Base-by-base conservation (phyloP, 1,284 basidiomycete genomes). In the Cerrena zonata region DNA sequence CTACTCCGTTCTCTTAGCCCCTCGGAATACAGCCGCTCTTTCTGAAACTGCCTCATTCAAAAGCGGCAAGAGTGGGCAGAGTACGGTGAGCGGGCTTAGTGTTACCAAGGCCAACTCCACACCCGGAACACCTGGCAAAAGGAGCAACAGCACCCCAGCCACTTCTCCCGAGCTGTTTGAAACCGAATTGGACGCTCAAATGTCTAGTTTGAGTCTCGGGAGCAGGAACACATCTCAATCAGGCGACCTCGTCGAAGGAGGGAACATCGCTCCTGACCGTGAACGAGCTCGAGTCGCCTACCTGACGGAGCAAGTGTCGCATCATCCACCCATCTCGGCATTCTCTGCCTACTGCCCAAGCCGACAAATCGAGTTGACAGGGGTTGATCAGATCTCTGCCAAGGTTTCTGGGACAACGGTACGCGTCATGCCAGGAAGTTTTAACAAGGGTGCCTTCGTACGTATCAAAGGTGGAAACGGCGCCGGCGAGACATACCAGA, bases 241-340 rank as follows among this genome's bases (percentile, higher is more conserved):
- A 3, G 56, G 48, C 5, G 66, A 61, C 25, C 56, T 62, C 4
- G 25, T 63, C 34, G 56, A 63, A 57, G 55, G 54, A 27, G 63
- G 58, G 50, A 60, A 53, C 41, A 47, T 50, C n/a, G 50, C 60
- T n/a, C 40, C 54, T 37, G 56, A 59, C 49, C 48, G 50, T 45
- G 58, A 53, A 49, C 74, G 73, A 34, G 69, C 84, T 22, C 83
- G 87, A 11, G 79, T 92, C 39, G 79, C 80, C 2, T 89, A 80
- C 67, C 65, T 89, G 53, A 89, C 86, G 23, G 86, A 89, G 63
- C 92, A 95, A 69, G 85, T 97, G 39, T 96, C 91, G 7, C 95
- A 99, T 70, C 95, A 99, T 62, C 96, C 95, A 0, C 95, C 95
- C 1, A 82, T 98, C 39, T 96, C 92, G 1, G 86, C 91, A 1